Percentiles rank a stretch among this genome's conserved stretches.
These are phyloP conservation scores for Lentinula edodes DNA, from an alignment of 768 basidiomycete genomes.

Conservation along the genomic window DNA sequence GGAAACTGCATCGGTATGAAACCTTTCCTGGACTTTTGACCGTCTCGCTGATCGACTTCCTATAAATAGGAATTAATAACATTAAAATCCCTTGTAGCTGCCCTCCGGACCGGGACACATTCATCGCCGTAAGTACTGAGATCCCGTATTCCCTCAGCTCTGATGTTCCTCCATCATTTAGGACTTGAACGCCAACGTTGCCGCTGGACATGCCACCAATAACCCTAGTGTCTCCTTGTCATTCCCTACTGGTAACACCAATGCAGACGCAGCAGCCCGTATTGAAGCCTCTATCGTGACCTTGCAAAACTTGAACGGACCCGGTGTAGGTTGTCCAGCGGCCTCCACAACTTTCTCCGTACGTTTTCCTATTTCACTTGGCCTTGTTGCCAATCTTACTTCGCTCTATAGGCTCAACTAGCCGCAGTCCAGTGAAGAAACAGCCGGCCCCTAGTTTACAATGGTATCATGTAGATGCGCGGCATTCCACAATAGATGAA, in stretches of 20 bases:
- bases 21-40: background rate
- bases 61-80: conserved; percentile 27
- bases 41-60: conserved; percentile 66
- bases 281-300: conserved; percentile 57
- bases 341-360: conserved; percentile 56
- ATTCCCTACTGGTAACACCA: conserved; percentile 60
- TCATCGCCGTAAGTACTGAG: conserved; percentile 24
- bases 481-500: too few species aligned
- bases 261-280: conserved; percentile 46
- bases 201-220: conserved; percentile 57
- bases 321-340: conserved; percentile 64
- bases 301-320: conserved; percentile 68
- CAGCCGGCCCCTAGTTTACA: too few species aligned
- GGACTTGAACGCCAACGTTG: conserved; percentile 49
- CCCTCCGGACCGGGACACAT: conserved; percentile 49
- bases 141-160: background rate
- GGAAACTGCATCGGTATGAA: conserved; percentile 62
- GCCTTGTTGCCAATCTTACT: background rate
- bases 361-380: background rate
- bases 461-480: too few species aligned
- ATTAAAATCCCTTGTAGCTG: conserved; percentile 65
- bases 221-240: conserved; percentile 53
- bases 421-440: conserved; percentile 3
- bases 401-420: background rate
- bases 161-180: conserved; percentile 6